Evolutionary conservation across 495 filamentous ascomycete genomes (phyloP).

Genomic region (Hypoxylon rickii): DNA sequence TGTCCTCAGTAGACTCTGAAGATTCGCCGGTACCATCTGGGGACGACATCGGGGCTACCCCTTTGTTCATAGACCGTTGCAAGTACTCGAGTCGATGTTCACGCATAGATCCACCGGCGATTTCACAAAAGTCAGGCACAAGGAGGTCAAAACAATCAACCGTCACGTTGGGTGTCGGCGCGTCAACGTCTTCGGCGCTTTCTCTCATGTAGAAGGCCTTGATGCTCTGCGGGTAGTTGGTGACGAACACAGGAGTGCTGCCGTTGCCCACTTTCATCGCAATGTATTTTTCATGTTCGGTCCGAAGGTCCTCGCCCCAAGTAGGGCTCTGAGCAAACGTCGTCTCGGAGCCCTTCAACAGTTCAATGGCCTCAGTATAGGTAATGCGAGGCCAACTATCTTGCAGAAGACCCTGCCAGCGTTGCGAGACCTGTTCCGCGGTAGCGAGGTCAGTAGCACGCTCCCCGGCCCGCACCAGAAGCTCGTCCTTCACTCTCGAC

Average conservation of each 20-base stretch:
- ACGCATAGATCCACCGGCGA: conserved; percentile 90
- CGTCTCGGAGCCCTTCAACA: conserved; percentile 65
- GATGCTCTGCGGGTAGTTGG: conserved; percentile 80
- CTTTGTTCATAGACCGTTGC: conserved; percentile 71
- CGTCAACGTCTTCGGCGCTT: conserved; percentile 2
- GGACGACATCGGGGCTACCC: conserved; percentile 31
- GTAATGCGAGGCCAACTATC: conserved; percentile 80
- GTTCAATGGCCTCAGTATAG: conserved; percentile 75
- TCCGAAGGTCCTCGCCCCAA: conserved; percentile 78
- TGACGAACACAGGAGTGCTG: conserved; percentile 80
- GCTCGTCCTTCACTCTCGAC: conserved; percentile 66
- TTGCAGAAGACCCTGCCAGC: conserved; percentile 70
- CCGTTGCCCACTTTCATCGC: conserved; percentile 66
- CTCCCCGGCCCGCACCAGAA: conserved; percentile 39
- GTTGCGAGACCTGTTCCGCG: conserved; percentile 56
- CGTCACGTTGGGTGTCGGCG: conserved; percentile 53
- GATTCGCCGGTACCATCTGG: conserved; percentile 3
- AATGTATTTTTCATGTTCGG: conserved; percentile 92
- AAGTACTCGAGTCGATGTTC: conserved; percentile 80
- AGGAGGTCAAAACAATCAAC: conserved; percentile 96
- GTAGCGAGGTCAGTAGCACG: conserved; percentile 40
- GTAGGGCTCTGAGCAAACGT: conserved; percentile 68
- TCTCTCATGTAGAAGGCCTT: conserved; percentile 94
- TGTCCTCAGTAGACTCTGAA: conserved; percentile 45
- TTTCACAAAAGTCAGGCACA: conserved; percentile 85